phyloP scores from a whole-genome alignment of 441 rosid genomes.

The Bruguiera hainesii region DNA sequence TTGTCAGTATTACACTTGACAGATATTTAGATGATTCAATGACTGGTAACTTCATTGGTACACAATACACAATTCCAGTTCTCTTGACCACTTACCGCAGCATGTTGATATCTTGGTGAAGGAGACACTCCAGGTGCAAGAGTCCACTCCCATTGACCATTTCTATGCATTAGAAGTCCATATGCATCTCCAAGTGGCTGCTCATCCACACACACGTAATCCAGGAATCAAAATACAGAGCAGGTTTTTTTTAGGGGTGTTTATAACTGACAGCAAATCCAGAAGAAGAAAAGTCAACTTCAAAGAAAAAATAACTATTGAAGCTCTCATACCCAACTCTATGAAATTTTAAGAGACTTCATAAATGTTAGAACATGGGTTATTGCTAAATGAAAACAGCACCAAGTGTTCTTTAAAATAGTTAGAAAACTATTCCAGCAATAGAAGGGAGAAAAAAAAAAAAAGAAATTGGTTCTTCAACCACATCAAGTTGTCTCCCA shows the following conservation, averaged over 20 bases:
- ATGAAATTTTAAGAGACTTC: background rate
- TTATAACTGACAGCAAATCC: background rate
- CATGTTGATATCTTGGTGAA: constrained; percentile 96
- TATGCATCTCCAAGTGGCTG: constrained; percentile 98
- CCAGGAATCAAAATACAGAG: background rate
- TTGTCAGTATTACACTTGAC: background rate
- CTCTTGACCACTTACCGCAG: constrained; percentile 60
- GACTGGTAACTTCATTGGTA: background rate
- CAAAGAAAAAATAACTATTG: background rate
- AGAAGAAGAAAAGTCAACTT: constrained; percentile 2
- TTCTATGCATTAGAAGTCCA: constrained; percentile 97
- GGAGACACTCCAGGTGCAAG: constrained; percentile 99
- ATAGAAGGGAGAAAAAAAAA: background rate
- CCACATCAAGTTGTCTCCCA: background rate
- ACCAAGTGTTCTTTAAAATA: constrained; percentile 1
- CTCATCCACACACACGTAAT: constrained; percentile 24
- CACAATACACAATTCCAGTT: background rate
- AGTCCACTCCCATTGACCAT: constrained; percentile 99
- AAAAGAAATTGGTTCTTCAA: background rate
- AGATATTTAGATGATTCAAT: background rate
- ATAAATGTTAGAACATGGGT: background rate
- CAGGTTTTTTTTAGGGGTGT: too few relatives aligned
- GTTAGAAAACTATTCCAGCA: constrained; percentile 8
- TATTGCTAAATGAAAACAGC: background rate
- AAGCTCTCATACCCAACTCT: background rate